Conservation (phyloP, 192 early-diverging fungal species). For the Dissophora globulifera region DNA sequence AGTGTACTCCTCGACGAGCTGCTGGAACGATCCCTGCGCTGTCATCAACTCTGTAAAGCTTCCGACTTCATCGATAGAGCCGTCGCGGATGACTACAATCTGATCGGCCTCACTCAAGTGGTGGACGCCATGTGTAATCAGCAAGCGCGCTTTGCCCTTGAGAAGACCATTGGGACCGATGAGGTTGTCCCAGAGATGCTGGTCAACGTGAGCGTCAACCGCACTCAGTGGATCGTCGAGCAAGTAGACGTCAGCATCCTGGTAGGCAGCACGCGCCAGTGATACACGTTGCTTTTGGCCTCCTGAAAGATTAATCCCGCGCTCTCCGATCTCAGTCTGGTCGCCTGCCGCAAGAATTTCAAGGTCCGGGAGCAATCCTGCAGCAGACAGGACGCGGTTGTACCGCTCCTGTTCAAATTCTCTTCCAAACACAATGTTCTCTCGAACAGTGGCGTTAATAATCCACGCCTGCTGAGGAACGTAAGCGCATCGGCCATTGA, state of each 20-base stretch:
- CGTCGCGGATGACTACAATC: slow-evolving; percentile 78
- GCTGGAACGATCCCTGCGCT: slow-evolving; percentile 64
- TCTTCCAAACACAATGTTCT: slow-evolving; percentile 93
- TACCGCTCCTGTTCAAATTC: slow-evolving; percentile 77
- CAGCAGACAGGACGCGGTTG: slow-evolving; percentile 75
- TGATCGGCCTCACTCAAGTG: slow-evolving; percentile 73
- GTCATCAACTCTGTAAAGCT: slow-evolving; percentile 71
- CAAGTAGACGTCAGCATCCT: slow-evolving; percentile 72
- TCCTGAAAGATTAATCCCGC: slow-evolving; percentile 89
- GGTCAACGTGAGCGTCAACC: slow-evolving; percentile 71
- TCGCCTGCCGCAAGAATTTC: slow-evolving; percentile 79
- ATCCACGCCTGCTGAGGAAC: slow-evolving; percentile 84
- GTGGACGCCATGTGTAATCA: slow-evolving; percentile 87
- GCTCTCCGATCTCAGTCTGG: slow-evolving; percentile 14
- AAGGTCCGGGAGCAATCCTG: slow-evolving; percentile 86
- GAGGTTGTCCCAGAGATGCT: slow-evolving; percentile 87
- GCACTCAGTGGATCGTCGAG: slow-evolving; percentile 68
- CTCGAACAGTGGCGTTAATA: slow-evolving; percentile 88
- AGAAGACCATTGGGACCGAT: slow-evolving; percentile 87
- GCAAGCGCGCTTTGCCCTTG: slow-evolving; percentile 79
- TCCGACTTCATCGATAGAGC: slow-evolving; percentile 73
- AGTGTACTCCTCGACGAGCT: slow-evolving; percentile 75
- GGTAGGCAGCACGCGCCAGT: slow-evolving; percentile 83
- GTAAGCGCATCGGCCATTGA: slow-evolving; percentile 76
- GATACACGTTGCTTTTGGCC: slow-evolving; percentile 87